These are phyloP conservation scores for Blepharisma stoltei DNA, from an alignment of 73 alveolate genomes.

Conservation along the genomic window DNA sequence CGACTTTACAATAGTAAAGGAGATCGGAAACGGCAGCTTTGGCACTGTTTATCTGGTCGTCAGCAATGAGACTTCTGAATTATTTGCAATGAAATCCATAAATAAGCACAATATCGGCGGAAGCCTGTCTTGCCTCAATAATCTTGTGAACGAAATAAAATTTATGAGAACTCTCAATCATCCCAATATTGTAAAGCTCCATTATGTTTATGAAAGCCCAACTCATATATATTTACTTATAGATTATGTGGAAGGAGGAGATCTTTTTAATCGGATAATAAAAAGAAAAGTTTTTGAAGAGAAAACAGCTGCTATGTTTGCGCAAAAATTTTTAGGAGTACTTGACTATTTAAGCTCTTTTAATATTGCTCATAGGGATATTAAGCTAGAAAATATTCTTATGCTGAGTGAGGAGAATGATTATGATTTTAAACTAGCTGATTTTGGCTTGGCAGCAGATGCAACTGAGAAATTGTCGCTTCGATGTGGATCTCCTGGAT, in stretches of 20 bases:
- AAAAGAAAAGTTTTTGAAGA: constrained; percentile 43
- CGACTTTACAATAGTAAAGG: background rate
- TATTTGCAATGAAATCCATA: background rate
- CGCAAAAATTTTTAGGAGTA: background rate
- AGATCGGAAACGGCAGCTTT: background rate
- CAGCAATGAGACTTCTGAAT: background rate
- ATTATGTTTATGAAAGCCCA: constrained; percentile 32
- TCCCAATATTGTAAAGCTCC: background rate
- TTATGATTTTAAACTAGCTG: constrained; percentile 35
- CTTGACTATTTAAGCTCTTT: background rate
- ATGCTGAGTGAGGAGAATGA: constrained; percentile 21
- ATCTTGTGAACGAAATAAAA: background rate
- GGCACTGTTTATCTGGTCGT: background rate
- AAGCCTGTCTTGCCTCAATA: background rate
- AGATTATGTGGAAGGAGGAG: constrained; percentile 55
- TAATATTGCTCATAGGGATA: constrained; percentile 47
- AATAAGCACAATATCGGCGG: background rate
- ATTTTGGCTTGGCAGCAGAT: constrained; percentile 45
- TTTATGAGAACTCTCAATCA: background rate
- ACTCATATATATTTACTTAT: constrained; percentile 39
- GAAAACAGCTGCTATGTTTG: constrained; percentile 41
- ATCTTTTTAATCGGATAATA: constrained; percentile 52
- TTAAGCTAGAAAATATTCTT: constrained; percentile 56
- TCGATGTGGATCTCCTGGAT: constrained; percentile 63
- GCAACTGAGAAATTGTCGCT: constrained; percentile 25